phyloP scores from a whole-genome alignment of 2,329 filamentous ascomycete genomes.

The Microsporum canis region DNA sequence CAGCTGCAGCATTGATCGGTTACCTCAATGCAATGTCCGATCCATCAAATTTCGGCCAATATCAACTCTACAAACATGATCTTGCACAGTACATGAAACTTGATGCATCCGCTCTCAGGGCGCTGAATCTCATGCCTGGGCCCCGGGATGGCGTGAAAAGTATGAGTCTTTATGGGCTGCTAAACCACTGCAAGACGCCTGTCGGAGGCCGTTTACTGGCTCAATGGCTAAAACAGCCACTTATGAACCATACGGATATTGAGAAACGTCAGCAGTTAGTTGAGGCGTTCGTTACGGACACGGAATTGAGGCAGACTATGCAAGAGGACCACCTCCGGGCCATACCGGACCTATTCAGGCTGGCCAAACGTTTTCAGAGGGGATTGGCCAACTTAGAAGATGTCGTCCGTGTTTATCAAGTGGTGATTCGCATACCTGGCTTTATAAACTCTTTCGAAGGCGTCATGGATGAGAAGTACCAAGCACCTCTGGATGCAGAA shows the following conservation, averaged over 20 bases:
- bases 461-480: constrained; percentile 92
- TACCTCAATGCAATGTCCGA: constrained; percentile 88
- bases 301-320: constrained; percentile 85
- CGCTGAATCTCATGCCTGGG: constrained; percentile 93
- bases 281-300: constrained; percentile 87
- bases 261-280: constrained; percentile 87
- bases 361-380: constrained; percentile 90
- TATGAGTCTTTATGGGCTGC: constrained; percentile 87
- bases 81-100: constrained; percentile 97
- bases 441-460: constrained; percentile 82
- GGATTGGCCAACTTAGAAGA: constrained; percentile 87
- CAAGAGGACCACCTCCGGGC: constrained; percentile 91
- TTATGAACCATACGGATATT: constrained; percentile 85
- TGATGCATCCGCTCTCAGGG: constrained; percentile 85
- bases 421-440: constrained; percentile 79
- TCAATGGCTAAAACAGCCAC: constrained; percentile 94
- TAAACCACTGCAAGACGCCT: constrained; percentile 97
- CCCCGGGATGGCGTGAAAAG: constrained; percentile 89
- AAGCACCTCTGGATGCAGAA: constrained; percentile 69
- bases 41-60: constrained; percentile 90
- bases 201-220: constrained; percentile 79
- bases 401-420: constrained; percentile 89
- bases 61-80: constrained; percentile 94
- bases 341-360: constrained; percentile 84
- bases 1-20: constrained; percentile 84